phyloP scores from a whole-genome alignment of 345 rosid genomes.

The Aquilaria malaccensis region DNA sequence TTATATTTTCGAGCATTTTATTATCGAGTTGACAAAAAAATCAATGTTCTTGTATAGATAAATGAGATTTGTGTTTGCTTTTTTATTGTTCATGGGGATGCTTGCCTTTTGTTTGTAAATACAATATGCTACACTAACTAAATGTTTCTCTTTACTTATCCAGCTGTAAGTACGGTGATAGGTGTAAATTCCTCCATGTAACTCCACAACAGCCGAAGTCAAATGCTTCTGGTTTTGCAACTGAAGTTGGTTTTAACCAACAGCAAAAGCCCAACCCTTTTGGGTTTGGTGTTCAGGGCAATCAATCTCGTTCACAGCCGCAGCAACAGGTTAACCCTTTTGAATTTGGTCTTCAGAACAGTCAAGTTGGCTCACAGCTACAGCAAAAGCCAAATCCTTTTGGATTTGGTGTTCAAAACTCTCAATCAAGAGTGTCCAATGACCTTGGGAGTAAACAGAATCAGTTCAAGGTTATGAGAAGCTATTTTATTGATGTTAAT shows the following conservation, averaged over 20 bases:
- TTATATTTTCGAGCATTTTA: too few species aligned
- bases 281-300: constrained; percentile 66
- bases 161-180: constrained; percentile 80
- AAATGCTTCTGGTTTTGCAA: constrained; percentile 50
- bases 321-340: constrained; percentile 36
- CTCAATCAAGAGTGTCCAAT: constrained; percentile 28
- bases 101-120: neutral
- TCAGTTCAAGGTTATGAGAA: constrained; percentile 54
- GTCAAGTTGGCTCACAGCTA: constrained; percentile 27
- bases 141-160: constrained; percentile 16
- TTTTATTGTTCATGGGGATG: neutral
- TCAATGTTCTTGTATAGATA: too few species aligned
- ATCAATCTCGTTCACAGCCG: constrained; percentile 23
- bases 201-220: constrained; percentile 38
- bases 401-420: constrained; percentile 64
- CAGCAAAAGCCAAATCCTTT: constrained; percentile 54
- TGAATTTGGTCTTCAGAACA: constrained; percentile 55
- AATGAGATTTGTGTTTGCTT: neutral
- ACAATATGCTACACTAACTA: neutral
- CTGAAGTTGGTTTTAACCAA: constrained; percentile 25
- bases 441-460: constrained; percentile 29
- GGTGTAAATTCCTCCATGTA: constrained; percentile 64
- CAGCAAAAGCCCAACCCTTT: constrained; percentile 53
- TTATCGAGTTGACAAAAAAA: too few species aligned
- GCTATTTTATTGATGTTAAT: neutral